Base-by-base conservation (phyloP, 768 basidiomycete genomes). In the Tulasnella sp. region DNA sequence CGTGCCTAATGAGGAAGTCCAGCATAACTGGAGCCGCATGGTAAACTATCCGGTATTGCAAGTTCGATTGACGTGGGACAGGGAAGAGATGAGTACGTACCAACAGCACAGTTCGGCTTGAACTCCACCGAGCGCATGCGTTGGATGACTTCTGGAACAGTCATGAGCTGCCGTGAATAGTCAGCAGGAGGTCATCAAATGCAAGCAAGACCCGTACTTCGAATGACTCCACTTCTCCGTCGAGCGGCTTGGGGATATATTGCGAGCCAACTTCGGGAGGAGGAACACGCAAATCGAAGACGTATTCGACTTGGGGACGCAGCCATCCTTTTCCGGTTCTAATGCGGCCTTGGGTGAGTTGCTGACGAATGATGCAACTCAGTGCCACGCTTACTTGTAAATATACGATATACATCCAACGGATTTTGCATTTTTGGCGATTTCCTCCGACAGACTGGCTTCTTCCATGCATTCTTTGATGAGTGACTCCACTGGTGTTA, bases 401-500 rank as follows among this genome's bases (percentile, higher is more conserved):
- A 94, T 95, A 87, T 98, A 98, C 81, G 93, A 94, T 75, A 96
- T 86, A 1, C 90, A 89, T 5, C 96, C 96, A 14, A 89, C 90
- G 8, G 90, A 83, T 81, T 89, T 90, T 18, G 92, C 88, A 81
- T 93, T 86, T 31, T 89, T 87, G 16, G 95, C 91, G 72, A 95
- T 84, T n/a, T 87, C 85, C 76, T 92, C 92, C 3, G 88, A 87
- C 34, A 98, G 88, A 83, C 93, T 95, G 2, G 96, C 97, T 85
- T 99, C 97, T 84, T 99, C 97, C 89, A 91, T 92, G 78, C 94
- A 93, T 85, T 98, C 97, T 84, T 97, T 98, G 50, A 97, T 89
- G 69, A 98, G 87, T 1, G 92, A 89, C 74, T 96, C 93, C 74
- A 94, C 90, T 4, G 90, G 86, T 0, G 89, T 84, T 87, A 93